phyloP scores from a whole-genome alignment of 495 filamentous ascomycete species.

The Penicillium cosmopolitanum region DNA sequence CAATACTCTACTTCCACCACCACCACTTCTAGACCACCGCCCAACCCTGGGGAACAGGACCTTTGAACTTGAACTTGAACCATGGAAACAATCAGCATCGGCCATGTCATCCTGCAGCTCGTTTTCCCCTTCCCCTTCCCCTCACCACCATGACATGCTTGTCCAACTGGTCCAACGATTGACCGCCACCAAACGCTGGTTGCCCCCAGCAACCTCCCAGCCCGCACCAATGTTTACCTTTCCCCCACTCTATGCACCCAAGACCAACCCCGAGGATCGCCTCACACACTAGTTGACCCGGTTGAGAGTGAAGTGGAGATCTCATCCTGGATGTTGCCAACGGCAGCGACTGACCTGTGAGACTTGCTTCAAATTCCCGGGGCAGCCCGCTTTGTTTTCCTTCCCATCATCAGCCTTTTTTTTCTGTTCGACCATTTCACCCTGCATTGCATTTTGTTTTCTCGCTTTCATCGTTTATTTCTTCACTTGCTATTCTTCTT shows the following conservation, averaged over 20 bases:
- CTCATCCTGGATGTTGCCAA: constrained; percentile 37
- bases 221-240: constrained; percentile 46
- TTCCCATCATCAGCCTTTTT: constrained; percentile 26
- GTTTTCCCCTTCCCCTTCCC: background rate
- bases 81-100: background rate
- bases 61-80: background rate
- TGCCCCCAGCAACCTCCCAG: constrained; percentile 45
- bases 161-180: constrained; percentile 9
- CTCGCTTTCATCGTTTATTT: constrained; percentile 16
- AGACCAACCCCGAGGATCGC: constrained; percentile 33
- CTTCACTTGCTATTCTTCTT: background rate
- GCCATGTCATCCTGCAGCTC: background rate
- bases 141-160: constrained; percentile 13
- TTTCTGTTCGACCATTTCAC: constrained; percentile 20
- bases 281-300: constrained; percentile 29
- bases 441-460: constrained; percentile 28
- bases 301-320: constrained; percentile 27
- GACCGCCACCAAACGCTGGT: constrained; percentile 32
- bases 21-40: background rate
- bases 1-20: background rate
- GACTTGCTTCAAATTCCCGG: constrained; percentile 37
- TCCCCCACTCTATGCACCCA: constrained; percentile 20
- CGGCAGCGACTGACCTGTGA: constrained; percentile 21
- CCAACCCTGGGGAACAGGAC: too few relatives aligned
- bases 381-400: constrained; percentile 29